Percentiles rank a stretch among this genome's conserved stretches.
phyloP scores from a whole-genome alignment of 805 yeast species.

The Yamadazyma kitorensis region DNA sequence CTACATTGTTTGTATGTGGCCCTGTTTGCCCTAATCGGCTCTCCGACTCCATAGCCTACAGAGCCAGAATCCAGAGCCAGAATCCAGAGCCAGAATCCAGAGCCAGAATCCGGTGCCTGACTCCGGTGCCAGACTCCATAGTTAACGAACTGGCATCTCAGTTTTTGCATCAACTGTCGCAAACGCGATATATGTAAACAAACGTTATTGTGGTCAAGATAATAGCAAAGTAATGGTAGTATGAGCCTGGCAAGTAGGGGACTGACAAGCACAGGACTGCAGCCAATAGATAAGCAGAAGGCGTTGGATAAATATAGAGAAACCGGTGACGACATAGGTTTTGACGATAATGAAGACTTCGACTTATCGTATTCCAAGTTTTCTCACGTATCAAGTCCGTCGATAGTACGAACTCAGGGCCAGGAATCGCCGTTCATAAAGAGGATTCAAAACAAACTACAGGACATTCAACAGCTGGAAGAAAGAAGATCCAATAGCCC shows the following conservation, averaged over 20 bases:
- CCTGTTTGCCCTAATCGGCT: no score
- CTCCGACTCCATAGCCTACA: background rate
- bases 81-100: no score
- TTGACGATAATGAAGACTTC: slow-evolving; percentile 21
- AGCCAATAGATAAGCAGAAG: background rate
- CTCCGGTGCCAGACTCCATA: slow-evolving; percentile 39
- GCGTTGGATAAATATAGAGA: slow-evolving; percentile 19
- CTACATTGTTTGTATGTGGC: no score
- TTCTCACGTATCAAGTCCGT: slow-evolving; percentile 22
- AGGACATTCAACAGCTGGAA: slow-evolving; percentile 6
- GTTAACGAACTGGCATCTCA: no score
- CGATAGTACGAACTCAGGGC: background rate
- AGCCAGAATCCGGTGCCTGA: no score
- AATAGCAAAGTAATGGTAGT: background rate
- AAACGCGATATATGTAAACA: slow-evolving; percentile 1
- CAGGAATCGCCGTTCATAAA: slow-evolving; percentile 28
- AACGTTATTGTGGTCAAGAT: background rate
- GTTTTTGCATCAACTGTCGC: slow-evolving; percentile 1
- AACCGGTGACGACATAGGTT: slow-evolving; percentile 17
- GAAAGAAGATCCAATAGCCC: slow-evolving; percentile 5
- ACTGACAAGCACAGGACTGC: background rate
- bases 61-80: background rate
- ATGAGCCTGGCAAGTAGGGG: background rate
- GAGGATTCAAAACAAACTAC: slow-evolving; percentile 22
- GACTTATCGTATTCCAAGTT: slow-evolving; percentile 38